Evolutionary conservation across 176 grass and related monocot species (phyloP).

Genomic region (Metroxylon sagu): DNA sequence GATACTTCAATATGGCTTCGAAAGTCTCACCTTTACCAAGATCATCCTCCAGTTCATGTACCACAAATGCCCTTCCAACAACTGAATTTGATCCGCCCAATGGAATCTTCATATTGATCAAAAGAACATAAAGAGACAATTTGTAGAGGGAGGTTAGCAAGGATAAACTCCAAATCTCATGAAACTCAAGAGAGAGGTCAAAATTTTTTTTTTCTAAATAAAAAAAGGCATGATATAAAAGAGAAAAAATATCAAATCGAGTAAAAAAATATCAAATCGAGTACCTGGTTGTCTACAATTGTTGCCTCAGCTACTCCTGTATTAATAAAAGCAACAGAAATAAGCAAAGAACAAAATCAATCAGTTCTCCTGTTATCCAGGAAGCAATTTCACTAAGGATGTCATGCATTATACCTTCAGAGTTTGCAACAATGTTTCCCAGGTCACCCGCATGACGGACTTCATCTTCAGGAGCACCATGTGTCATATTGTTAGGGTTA

Average conservation of each 20-base stretch:
- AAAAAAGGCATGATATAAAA: too few relatives aligned
- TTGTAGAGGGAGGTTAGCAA: too few relatives aligned
- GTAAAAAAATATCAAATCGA: conserved; percentile 9
- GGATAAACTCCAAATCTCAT: too few relatives aligned
- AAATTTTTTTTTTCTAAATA: too few relatives aligned
- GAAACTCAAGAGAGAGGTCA: too few relatives aligned
- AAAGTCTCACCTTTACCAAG: conserved; percentile 71
- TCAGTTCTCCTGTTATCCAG: too few relatives aligned
- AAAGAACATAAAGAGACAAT: not conserved
- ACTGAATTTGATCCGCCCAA: conserved; percentile 73
- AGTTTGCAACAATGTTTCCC: conserved; percentile 82
- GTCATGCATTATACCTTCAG: conserved; percentile 38
- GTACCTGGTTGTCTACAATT: conserved; percentile 82
- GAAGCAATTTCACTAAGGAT: too few relatives aligned
- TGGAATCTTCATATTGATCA: conserved; percentile 56
- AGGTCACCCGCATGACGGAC: conserved; percentile 85
- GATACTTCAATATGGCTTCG: too few relatives aligned
- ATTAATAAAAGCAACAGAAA: conserved; percentile 28
- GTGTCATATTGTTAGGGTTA: conserved; percentile 66
- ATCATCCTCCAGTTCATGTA: conserved; percentile 98
- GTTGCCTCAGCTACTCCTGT: conserved; percentile 81
- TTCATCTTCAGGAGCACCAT: conserved; percentile 79
- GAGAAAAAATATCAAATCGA: not conserved
- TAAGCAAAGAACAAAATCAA: not conserved
- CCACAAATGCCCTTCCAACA: conserved; percentile 95